Evolutionary conservation across 495 filamentous ascomycete species (phyloP), one percentile per base, ranked within the genome.

Genomic region (Aspergillus conjunctus): DNA sequence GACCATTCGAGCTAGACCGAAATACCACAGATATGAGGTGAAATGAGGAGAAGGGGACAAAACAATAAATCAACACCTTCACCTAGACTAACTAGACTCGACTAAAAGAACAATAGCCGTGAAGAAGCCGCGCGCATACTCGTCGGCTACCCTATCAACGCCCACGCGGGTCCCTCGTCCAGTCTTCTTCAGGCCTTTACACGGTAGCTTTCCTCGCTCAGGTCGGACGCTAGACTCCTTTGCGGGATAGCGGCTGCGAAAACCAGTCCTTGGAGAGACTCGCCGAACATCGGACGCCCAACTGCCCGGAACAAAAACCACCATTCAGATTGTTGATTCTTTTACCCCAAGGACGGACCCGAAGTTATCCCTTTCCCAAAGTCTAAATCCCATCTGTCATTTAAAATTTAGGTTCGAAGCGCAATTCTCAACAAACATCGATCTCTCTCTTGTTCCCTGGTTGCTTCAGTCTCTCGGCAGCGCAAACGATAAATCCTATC

Each of bases 111-210:
- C 5, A 26, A 26, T 26, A 26, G 5, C 17, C 39, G 39, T 43
- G 39, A 43, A 43, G 39, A 48, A 48, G 7, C 10, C 18, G 44
- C 18, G 3, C 20, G 8, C 44, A 15, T 17, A 46, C 11, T n/a
- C 9, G 44, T 48, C 15, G 44, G 3, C 44, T 48, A 21, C 20
- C 18, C 8, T 48, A 43, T 21, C 44, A 20, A 48, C n/a, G 18
- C 44, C 5, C n/a, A 22, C 20, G 12, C 44, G 10, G 17, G 20
- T 17, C 20, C 18, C 44, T 21, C 6, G 44, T 21, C 17, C 1
- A 20, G 44, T 48, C 20, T 22, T 48, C 44, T 22, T 48, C 44
- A 48, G 18, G 44, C n/a, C 20, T 48, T 22, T n/a, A n/a, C n/a
- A n/a, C n/a, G n/a, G n/a, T n/a, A n/a, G 18, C 15, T 17, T 20